Evolutionary conservation across 2,329 filamentous ascomycete genomes (phyloP).

Genomic region (Ascosphaera apis): DNA sequence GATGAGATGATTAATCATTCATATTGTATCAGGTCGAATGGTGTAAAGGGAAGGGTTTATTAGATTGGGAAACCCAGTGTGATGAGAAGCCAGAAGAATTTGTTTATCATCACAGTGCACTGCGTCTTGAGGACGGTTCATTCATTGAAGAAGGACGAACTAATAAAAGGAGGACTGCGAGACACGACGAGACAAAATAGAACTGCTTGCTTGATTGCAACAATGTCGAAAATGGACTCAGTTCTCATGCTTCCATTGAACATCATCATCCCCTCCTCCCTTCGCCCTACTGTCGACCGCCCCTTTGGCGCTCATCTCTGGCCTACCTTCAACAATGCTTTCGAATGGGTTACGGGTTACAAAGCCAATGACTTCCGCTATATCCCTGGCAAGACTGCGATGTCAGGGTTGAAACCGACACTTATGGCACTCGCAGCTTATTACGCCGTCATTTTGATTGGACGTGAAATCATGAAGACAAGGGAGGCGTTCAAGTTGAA

Average conservation of each 20-base stretch:
- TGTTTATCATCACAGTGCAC: background rate
- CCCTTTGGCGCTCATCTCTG: conserved; percentile 69
- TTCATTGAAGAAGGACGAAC: no score
- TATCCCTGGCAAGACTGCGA: conserved; percentile 50
- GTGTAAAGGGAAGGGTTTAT: background rate
- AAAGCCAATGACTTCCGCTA: conserved; percentile 63
- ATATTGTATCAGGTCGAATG: background rate
- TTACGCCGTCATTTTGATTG: conserved; percentile 74
- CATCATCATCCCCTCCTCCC: conserved; percentile 3
- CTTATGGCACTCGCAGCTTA: conserved; percentile 56
- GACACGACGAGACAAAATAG: background rate
- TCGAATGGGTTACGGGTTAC: conserved; percentile 48
- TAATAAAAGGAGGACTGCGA: no score
- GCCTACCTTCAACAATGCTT: conserved; percentile 71
- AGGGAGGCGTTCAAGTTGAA: conserved; percentile 62
- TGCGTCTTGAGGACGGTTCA: no score
- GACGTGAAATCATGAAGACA: conserved; percentile 66
- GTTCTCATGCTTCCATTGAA: background rate
- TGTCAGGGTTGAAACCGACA: conserved; percentile 65
- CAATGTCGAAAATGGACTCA: background rate
- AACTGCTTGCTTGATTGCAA: background rate
- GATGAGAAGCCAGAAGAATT: background rate
- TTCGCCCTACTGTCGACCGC: conserved; percentile 50
- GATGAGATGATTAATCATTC: background rate
- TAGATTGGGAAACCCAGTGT: background rate